Percentiles rank a stretch among this genome's conserved stretches.
These are phyloP conservation scores for Letharia lupina DNA, from an alignment of 495 filamentous ascomycete genomes.

Conservation along the genomic window DNA sequence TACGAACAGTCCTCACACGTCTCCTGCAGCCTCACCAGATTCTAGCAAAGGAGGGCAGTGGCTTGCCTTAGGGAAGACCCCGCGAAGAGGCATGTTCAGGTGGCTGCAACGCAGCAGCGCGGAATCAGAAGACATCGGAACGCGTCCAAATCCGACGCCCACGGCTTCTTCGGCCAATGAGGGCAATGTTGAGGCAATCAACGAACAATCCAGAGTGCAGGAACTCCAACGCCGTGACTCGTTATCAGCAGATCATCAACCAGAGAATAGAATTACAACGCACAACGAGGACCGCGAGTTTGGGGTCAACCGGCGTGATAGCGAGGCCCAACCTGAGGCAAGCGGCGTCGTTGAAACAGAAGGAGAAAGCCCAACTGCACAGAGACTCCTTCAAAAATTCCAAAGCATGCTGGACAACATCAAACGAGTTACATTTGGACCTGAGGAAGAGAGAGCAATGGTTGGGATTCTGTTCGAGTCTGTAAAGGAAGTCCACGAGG, in stretches of 20 bases:
- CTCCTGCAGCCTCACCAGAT: not conserved
- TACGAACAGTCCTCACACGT: not conserved
- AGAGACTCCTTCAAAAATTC: conserved; percentile 22
- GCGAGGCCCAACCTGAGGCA: not conserved
- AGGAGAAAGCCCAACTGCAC: conserved; percentile 1
- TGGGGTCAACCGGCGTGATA: not conserved
- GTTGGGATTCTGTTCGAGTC: conserved; percentile 23
- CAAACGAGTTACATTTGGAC: conserved; percentile 19
- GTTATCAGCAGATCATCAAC: not conserved
- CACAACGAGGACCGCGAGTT: not conserved
- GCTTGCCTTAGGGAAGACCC: not conserved
- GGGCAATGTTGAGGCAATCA: not conserved
- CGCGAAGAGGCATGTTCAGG: not conserved
- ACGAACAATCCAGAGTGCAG: not conserved
- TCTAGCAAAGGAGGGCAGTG: conserved; percentile 1
- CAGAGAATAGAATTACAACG: not conserved
- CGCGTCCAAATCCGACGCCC: not conserved
- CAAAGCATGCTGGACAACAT: conserved; percentile 17
- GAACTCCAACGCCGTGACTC: not conserved
- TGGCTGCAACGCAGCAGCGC: conserved; percentile 7
- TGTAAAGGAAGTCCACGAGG: conserved; percentile 23
- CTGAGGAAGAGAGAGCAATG: conserved; percentile 24
- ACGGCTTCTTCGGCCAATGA: not conserved
- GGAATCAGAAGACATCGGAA: not conserved
- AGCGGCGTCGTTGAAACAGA: not conserved